Conservation (phyloP, 805 yeast genomes). For the Cyberlindnera veronae region DNA sequence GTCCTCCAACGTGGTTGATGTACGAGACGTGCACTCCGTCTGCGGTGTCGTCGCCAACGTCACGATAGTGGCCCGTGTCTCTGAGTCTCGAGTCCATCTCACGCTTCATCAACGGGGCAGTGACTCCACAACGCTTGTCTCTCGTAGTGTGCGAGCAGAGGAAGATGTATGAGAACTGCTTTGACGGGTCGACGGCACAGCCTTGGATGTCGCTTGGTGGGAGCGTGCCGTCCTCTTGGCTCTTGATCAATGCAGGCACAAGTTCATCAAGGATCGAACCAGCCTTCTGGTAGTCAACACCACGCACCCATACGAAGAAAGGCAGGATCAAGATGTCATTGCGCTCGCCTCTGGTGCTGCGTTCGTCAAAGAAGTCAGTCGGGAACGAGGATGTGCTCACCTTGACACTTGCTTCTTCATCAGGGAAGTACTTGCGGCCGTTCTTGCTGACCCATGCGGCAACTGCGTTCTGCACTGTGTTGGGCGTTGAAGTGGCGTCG, state of each 20-base stretch:
- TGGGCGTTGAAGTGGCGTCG: conserved; percentile 53
- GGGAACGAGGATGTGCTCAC: conserved; percentile 55
- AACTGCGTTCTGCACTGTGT: conserved; percentile 45
- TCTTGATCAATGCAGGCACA: conserved; percentile 38
- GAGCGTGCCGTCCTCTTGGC: conserved; percentile 17
- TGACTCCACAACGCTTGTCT: conserved; percentile 89
- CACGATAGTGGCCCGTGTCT: conserved; percentile 70
- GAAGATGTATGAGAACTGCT: conserved; percentile 49
- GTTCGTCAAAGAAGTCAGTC: conserved; percentile 41
- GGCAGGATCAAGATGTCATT: conserved; percentile 71
- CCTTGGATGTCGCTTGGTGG: conserved; percentile 23
- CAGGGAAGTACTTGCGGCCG: conserved; percentile 9
- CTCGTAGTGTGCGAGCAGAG: conserved; percentile 89
- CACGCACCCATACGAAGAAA: conserved; percentile 64
- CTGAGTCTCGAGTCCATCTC: conserved; percentile 72
- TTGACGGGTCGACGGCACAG: conserved; percentile 35
- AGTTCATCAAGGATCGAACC: conserved; percentile 40
- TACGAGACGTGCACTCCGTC: conserved; percentile 70
- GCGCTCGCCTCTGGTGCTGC: conserved; percentile 38
- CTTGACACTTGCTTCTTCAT: conserved; percentile 36
- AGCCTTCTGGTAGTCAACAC: conserved; percentile 43
- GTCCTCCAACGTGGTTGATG: conserved; percentile 93
- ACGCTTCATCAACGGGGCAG: conserved; percentile 86
- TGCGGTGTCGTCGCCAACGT: conserved; percentile 67
- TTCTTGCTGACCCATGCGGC: conserved; percentile 32